Evolutionary conservation across 345 rosid genomes (phyloP), one percentile per base, ranked within the genome.

Genomic region (Brassica nigra): DNA sequence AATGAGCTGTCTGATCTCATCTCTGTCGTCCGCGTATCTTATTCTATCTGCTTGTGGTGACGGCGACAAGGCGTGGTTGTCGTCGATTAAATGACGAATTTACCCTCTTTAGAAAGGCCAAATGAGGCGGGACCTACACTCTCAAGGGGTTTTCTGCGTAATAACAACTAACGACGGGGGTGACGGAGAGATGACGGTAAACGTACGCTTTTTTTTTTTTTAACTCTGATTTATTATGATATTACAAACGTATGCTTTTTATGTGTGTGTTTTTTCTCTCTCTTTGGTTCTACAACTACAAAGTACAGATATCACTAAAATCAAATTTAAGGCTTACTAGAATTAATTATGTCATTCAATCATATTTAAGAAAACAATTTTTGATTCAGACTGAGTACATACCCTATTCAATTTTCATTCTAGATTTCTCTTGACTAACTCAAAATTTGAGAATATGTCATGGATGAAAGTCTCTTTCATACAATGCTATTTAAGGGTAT

Each of bases 1-100:
- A 31, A 70, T 80, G 83, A 80, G 80, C 83, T 80, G 83, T 76
- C 80, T 75, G 71, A 63, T 28, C 70, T 64, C 42, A 0, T 57
- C 33, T 68, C 20, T 64, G 65, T 23, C 71, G 65, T 23, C 71
- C 31, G 78, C 61, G 73, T 47, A 11, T 73, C 68, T 42, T 34
- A 6, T 58, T 15, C 70, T 59, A 18, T 57, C 27, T 73, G 64
- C 74, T n/a, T 70, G 57, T 70, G 15, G 71, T 62, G 73, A 64
- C 34, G 68, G 62, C 31, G 62, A 62, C 3, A 55, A 11, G 66
- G 15, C 20, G 5, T 30, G 2, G 15, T 34, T 20, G 5, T 62
- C 1, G 8, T 70, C 1, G 0, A 0, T 0, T 9, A 14, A 80
- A 75, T 64, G 73, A 31, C 83, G 49, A 0, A n/a, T 20, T 55